Conservation (phyloP, 2,329 filamentous ascomycete species). For the Akanthomyces muscarius region DNA sequence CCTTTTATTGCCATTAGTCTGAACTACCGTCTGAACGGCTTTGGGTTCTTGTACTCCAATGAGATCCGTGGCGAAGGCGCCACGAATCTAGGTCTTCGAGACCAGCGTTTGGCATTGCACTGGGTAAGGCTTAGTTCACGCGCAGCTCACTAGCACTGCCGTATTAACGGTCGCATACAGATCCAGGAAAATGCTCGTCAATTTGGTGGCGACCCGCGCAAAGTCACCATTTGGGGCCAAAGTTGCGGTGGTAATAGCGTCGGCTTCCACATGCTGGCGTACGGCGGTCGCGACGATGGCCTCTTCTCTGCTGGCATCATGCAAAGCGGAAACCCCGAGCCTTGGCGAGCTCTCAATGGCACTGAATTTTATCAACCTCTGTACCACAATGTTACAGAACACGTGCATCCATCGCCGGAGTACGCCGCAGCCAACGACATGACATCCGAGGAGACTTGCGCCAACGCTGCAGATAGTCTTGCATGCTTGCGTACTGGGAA, state of each 20-base stretch:
- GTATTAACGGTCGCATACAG: neutral
- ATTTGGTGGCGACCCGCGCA: constrained; percentile 1
- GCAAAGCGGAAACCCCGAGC: neutral
- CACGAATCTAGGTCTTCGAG: neutral
- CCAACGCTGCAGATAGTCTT: too few relatives aligned
- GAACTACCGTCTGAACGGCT: constrained; percentile 1
- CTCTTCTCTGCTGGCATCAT: constrained; percentile 38
- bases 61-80: neutral
- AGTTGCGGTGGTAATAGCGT: constrained; percentile 33
- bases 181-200: neutral
- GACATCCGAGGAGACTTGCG: too few relatives aligned
- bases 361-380: too few relatives aligned
- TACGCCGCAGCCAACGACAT: too few relatives aligned
- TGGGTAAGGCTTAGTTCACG: neutral
- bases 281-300: constrained; percentile 35
- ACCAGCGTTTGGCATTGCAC: neutral
- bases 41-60: neutral
- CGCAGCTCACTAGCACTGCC: too few relatives aligned
- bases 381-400: too few relatives aligned
- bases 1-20: neutral
- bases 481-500: too few relatives aligned
- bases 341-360: too few relatives aligned
- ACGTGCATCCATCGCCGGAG: too few relatives aligned
- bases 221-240: constrained; percentile 2
- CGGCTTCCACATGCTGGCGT: constrained; percentile 40